Evolutionary conservation across 192 early-diverging fungal genomes (phyloP), one percentile per base, ranked within the genome.

Genomic region (Allomyces macrogynus): DNA sequence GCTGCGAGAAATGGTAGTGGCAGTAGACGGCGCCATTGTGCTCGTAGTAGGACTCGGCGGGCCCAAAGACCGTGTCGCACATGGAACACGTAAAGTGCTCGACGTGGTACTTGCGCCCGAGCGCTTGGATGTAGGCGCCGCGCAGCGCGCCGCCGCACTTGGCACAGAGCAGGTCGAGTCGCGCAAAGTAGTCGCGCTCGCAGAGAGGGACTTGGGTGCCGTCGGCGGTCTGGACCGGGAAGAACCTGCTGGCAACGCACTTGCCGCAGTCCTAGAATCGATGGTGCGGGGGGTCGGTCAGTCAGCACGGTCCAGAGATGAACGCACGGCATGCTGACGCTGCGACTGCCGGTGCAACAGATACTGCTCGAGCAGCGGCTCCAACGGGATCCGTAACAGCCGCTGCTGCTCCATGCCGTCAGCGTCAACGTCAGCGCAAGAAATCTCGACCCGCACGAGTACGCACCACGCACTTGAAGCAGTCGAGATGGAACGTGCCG

Each of bases 11-110:
- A 71, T 99, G 94, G 70, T 86, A 84, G 67, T 92, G 86, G 68
- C 96, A 99, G 73, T 88, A 99, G 27, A 96, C 86, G 62, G 90
- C 77, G 54, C 87, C 86, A 63, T 95, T 87, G 68, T 89, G 88
- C 71, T 97, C 94, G 67, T 95, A 99, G 73, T 96, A 96, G 9
- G 89, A 90, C 71, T 95, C 94, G 63, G 94, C 85, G 62, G 92
- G 89, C 1, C 90, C 89, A 78, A 99, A 99, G 32, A 92, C 81
- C 23, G 83, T 91, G 24, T 86, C 78, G 65, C 96, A 99, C 25
- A 88, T 85, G 12, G 87, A 84, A 74, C 96, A 99, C 49, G 89
- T 90, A 73, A 99, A 99, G 75, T 99, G 96, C 73, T 97, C 91
- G 43, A 94, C 81, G 70, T 99, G 94, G 74, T 91, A 99, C 74